Evolutionary conservation across 2,329 filamentous ascomycete genomes (phyloP).

Genomic region (Penicillium crustosum): DNA sequence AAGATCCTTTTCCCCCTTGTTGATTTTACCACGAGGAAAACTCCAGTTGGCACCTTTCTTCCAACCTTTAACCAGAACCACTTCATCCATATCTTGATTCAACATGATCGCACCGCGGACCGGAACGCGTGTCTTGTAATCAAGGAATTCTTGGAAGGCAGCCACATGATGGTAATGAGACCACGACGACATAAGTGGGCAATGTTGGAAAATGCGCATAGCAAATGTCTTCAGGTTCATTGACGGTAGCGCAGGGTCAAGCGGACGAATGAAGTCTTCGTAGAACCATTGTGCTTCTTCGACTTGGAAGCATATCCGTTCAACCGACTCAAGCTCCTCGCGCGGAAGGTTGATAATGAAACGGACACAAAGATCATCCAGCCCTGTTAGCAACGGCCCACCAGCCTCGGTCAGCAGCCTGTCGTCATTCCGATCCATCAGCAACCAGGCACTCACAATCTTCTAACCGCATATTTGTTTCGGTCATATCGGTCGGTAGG

Average conservation of each 20-base stretch:
- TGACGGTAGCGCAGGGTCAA: conserved; percentile 80
- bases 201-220: conserved; percentile 88
- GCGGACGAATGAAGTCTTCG: conserved; percentile 95
- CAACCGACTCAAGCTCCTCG: conserved; percentile 84
- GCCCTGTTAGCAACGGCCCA: conserved; percentile 57
- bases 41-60: conserved; percentile 97
- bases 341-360: conserved; percentile 96
- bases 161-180: conserved; percentile 73
- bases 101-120: conserved; percentile 92
- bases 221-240: conserved; percentile 84
- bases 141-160: conserved; percentile 87
- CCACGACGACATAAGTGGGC: conserved; percentile 80
- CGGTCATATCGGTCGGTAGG: conserved; percentile 65
- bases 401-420: conserved; percentile 24
- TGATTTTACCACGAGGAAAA: conserved; percentile 96
- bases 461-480: conserved; percentile 80
- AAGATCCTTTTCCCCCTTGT: conserved; percentile 91
- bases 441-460: conserved; percentile 66
- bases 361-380: conserved; percentile 96
- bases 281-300: conserved; percentile 99
- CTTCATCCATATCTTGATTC: conserved; percentile 90
- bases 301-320: conserved; percentile 96
- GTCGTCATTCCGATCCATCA: conserved; percentile 1
- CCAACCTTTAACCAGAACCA: conserved; percentile 93
- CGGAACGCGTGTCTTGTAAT: conserved; percentile 91